Base-by-base conservation (phyloP, 768 basidiomycete genomes). In the Termitomyces sp. region DNA sequence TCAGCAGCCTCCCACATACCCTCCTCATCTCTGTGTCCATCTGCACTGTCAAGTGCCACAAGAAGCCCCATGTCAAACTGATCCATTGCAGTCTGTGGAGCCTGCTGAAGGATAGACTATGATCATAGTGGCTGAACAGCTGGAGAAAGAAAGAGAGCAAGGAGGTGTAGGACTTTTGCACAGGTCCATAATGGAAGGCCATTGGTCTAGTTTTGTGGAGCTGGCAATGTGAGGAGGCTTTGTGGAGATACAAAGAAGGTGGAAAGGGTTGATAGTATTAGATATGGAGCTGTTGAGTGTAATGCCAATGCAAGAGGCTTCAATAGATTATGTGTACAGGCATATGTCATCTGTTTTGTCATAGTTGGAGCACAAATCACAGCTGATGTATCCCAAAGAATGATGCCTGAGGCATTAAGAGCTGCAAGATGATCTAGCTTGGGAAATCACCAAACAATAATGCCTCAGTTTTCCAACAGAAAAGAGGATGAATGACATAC, bases 21-120 rank as follows among this genome's bases (percentile, higher is more conserved):
- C 1, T 59, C 68, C 65, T 96, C 92, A 61, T 96, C 84, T 4
- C 75, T 77, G 31, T 78, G 79, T 7, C 82, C 80, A 69, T 97
- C 95, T 0, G 91, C 90, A n/a, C 75, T 72, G 66, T 98, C 96
- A 65, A 99, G 98, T 0, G 87, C 89, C 1, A 87, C 82, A n/a
- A 99, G 77, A 12, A 96, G 77, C 27, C 77, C 82, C 12, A 90
- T 89, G 63, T 98, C 93, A 71, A 96, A 98, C 5, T 91, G 80
- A 64, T 98, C 95, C 68, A 87, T 84, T 0, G 92, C 87, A 0
- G 88, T 80, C 12, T 89, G 82, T 19, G 98, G 77, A 14, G 89
- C 82, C 3, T 83, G 69, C 29, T 80, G 75, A 35, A 91, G 76
- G 21, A 81, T 71, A 7, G 80, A 76, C 84, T 89, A 92, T 61